Percentiles rank a stretch among this genome's conserved stretches.
Evolutionary conservation across 2,329 filamentous ascomycete genomes (phyloP).

Genomic region (Thielaviopsis euricoi): DNA sequence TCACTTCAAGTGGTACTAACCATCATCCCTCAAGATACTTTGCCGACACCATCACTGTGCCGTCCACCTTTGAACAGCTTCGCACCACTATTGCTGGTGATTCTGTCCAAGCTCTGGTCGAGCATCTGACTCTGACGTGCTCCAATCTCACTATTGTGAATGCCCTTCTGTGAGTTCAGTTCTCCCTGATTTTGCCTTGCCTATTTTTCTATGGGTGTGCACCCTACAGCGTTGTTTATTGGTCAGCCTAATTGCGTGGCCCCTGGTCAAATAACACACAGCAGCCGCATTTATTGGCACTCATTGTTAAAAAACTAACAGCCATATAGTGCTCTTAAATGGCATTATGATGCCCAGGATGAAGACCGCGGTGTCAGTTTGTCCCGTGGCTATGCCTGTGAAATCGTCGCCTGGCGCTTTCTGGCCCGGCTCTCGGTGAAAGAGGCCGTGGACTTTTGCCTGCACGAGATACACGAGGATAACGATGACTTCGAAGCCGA

Average conservation of each 20-base stretch:
- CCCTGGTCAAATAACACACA: slow-evolving; percentile 8
- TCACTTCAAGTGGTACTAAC: not conserved
- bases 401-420: slow-evolving; percentile 69
- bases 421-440: slow-evolving; percentile 53
- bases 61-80: slow-evolving; percentile 58
- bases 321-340: slow-evolving; percentile 48
- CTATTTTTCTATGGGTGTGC: not conserved
- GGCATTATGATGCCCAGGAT: slow-evolving; percentile 49
- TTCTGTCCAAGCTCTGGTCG: slow-evolving; percentile 40
- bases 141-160: slow-evolving; percentile 56
- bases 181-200: not conserved
- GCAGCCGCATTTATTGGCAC: not conserved
- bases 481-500: not conserved
- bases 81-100: slow-evolving; percentile 47
- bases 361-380: slow-evolving; percentile 51
- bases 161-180: slow-evolving; percentile 51
- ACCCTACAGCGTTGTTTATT: not conserved
- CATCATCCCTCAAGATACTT: slow-evolving; percentile 36
- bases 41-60: slow-evolving; percentile 42
- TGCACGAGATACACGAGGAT: slow-evolving; percentile 48
- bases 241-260: not conserved
- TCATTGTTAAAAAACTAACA: not conserved
- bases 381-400: slow-evolving; percentile 56
- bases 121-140: slow-evolving; percentile 44
- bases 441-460: slow-evolving; percentile 57